Base-by-base conservation (phyloP, 371 early-diverging fungal genomes). In the Coemansia sp. region DNA sequence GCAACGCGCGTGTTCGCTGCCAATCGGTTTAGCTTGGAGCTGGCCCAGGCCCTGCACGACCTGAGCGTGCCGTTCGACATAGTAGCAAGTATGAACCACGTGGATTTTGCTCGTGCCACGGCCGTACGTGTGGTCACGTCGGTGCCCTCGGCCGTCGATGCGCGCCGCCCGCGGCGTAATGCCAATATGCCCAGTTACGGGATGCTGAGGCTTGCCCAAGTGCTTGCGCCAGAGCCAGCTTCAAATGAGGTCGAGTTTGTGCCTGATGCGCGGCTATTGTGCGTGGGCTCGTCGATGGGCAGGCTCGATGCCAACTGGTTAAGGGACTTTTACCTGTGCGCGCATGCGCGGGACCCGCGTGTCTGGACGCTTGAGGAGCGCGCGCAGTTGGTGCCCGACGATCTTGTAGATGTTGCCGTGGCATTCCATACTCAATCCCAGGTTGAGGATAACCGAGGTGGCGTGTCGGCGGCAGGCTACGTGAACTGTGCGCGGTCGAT, bases 11-110 rank as follows among this genome's bases (percentile, higher is more conserved):
- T 55, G 34, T 62, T 55, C 31, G 46, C 50, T 0, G 67, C 67
- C 0, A 71, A 62, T 36, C 44, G 50, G 55, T 67, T 71, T 29
- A 59, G 67, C 46, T 31, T 39, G 14, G 40, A 50, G 14, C 37
- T 71, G 9, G 67, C 72, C 0, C 50, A 58, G n/a, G 50, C 67
- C 37, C 46, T 71, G 11, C 62, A 62, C n/a, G 72, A 66, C 29
- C 24, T 71, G 24, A 44, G 56, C 14, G 55, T 54, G 2, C 67
- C 72, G 0, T 33, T 10, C 8, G 31, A 18, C 1, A 29, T 62
- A 1, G 37, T 66, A 36, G 72, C 61, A 0, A 12, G 33, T 31
- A 29, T 71, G 16, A 71, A 71, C 37, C 36, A 57, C 9, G 67
- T 71, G 10, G 59, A 71, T 33, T 71, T 71, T 32, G 11, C 56